Evolutionary conservation across 2,329 filamentous ascomycete species (phyloP).

Genomic region (Exutisphaerella laricina): DNA sequence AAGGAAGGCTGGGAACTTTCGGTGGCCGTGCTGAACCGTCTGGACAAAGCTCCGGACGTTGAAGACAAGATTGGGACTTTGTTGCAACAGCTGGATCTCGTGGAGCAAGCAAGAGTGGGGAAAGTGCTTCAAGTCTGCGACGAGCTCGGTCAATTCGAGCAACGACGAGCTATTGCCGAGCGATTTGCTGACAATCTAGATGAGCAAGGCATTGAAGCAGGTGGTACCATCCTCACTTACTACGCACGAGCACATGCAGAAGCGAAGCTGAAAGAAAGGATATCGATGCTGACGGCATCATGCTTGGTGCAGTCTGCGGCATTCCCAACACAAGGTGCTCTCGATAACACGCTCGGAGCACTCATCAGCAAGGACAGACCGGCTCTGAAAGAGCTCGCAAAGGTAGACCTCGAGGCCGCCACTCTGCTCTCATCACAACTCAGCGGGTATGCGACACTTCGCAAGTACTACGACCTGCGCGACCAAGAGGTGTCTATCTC

Average conservation of each 20-base stretch:
- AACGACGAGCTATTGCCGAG: constrained; percentile 78
- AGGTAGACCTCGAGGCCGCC: constrained; percentile 73
- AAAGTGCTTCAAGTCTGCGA: constrained; percentile 74
- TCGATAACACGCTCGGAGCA: constrained; percentile 66
- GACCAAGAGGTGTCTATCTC: constrained; percentile 53
- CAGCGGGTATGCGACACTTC: constrained; percentile 85
- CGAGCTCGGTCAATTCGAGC: constrained; percentile 69
- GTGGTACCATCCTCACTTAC: constrained; percentile 83
- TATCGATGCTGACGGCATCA: constrained; percentile 81
- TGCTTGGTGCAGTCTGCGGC: constrained; percentile 79
- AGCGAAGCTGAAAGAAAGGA: constrained; percentile 74
- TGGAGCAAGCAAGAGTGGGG: constrained; percentile 67
- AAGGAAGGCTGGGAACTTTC: constrained; percentile 81
- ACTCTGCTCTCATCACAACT: constrained; percentile 77
- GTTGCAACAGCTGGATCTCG: constrained; percentile 65
- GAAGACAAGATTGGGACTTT: constrained; percentile 69
- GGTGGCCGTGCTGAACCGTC: constrained; percentile 71
- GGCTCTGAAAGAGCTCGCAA: constrained; percentile 65
- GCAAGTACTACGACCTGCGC: constrained; percentile 83
- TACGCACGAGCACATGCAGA: constrained; percentile 78
- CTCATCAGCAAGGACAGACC: constrained; percentile 67
- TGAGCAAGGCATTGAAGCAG: constrained; percentile 58
- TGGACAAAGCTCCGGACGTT: constrained; percentile 67
- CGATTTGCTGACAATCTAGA: constrained; percentile 76
- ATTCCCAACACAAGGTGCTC: constrained; percentile 64